These are phyloP conservation scores for Mucor velutinosus DNA, from an alignment of 371 early-diverging fungal species.

Conservation along the genomic window DNA sequence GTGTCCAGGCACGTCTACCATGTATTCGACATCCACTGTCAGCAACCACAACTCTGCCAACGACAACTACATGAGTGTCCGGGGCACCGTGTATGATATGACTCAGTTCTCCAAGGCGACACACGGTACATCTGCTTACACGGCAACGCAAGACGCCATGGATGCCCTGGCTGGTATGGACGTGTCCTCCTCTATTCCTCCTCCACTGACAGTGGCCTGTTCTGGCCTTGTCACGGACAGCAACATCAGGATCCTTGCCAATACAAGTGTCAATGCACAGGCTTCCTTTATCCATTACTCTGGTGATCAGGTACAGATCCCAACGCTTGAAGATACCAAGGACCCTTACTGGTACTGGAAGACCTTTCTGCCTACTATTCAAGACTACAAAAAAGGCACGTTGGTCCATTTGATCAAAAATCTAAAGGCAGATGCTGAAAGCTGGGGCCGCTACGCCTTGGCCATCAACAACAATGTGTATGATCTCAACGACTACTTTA, in stretches of 20 bases:
- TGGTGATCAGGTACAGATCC: conserved; percentile 17
- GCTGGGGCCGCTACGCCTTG: conserved; percentile 47
- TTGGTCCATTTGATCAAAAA: conserved; percentile 48
- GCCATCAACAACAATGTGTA: conserved; percentile 69
- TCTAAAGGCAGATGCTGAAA: conserved; percentile 35
- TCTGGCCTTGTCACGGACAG: conserved; percentile 40
- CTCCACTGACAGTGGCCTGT: conserved; percentile 65
- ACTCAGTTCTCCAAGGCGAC: conserved; percentile 56
- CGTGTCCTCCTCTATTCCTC: conserved; percentile 64
- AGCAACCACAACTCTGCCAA: conserved; percentile 25
- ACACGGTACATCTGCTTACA: conserved; percentile 38
- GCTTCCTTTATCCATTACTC: conserved; percentile 31
- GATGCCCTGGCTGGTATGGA: conserved; percentile 64
- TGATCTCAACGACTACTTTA: conserved; percentile 68
- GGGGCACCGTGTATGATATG: conserved; percentile 70
- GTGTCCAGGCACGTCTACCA: conserved; percentile 73
- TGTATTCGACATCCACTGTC: conserved; percentile 54
- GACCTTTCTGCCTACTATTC: conserved; percentile 57
- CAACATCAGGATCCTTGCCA: conserved; percentile 27
- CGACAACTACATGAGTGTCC: conserved; percentile 59
- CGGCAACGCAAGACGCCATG: conserved; percentile 51
- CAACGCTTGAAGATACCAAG: neutral
- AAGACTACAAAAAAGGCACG: conserved; percentile 64
- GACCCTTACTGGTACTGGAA: conserved; percentile 59
- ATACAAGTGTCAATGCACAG: conserved; percentile 10